A percentile compares a stretch with the other conserved stretches of the same genome.
These are phyloP conservation scores for Penicillium sp. DNA, from an alignment of 2,329 filamentous ascomycete species.

Conservation along the genomic window DNA sequence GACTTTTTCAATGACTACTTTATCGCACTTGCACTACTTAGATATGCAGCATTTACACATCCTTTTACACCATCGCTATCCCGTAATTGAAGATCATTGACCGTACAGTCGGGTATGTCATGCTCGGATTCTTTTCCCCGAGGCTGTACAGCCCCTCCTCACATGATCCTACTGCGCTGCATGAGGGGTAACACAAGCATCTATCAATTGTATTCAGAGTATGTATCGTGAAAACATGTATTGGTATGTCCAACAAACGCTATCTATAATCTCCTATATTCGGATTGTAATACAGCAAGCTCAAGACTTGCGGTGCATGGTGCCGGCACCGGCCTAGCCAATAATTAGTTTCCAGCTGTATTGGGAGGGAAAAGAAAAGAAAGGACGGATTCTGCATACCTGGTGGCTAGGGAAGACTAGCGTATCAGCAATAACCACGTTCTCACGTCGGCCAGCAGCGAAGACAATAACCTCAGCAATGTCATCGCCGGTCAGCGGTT, in stretches of 20 bases:
- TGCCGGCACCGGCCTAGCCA: constrained; percentile 24
- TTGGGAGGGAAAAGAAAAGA: background rate
- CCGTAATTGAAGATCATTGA: background rate
- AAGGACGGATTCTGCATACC: constrained; percentile 54
- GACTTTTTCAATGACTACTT: no score
- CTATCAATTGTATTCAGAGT: constrained; percentile 1
- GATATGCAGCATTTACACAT: no score
- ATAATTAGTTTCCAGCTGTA: constrained; percentile 5
- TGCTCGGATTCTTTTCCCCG: background rate
- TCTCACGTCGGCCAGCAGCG: constrained; percentile 79
- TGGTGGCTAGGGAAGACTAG: constrained; percentile 89
- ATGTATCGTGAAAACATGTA: constrained; percentile 11
- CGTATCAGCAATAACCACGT: constrained; percentile 87
- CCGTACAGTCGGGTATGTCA: background rate
- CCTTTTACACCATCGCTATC: no score
- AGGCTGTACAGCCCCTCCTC: background rate
- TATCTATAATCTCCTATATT: constrained; percentile 13
- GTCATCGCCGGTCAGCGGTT: constrained; percentile 85
- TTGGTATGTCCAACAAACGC: background rate
- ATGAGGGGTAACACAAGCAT: background rate
- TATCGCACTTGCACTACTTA: no score
- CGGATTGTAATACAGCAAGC: background rate
- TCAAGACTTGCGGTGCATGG: constrained; percentile 31
- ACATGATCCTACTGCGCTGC: constrained; percentile 2
- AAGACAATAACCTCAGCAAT: constrained; percentile 92